Conservation (phyloP, 768 basidiomycete species). For the Cyclocybe aegerita region DNA sequence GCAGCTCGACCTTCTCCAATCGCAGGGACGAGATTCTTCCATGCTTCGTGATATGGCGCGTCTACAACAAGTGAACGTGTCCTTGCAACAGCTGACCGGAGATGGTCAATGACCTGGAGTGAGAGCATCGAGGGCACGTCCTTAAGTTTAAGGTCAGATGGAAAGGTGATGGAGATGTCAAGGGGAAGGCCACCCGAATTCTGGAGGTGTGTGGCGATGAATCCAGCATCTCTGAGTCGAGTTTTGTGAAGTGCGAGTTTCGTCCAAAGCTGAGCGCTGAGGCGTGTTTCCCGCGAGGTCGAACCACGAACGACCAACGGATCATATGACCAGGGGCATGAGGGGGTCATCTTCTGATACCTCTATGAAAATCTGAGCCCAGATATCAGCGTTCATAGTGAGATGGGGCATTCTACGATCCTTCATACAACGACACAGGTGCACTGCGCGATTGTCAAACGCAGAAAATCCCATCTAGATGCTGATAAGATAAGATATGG, state of each 20-base stretch:
- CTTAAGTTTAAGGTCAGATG: slow-evolving; percentile 1
- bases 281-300: background rate
- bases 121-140: background rate
- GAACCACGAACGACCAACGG: background rate
- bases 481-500: too few species aligned
- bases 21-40: background rate
- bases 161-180: slow-evolving; percentile 4
- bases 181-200: slow-evolving; percentile 1
- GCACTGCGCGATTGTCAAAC: too few species aligned
- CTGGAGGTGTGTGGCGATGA: background rate
- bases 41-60: background rate
- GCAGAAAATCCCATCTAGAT: too few species aligned
- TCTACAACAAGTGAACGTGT: background rate
- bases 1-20: slow-evolving; percentile 7
- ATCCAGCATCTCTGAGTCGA: background rate
- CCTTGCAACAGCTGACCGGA: background rate
- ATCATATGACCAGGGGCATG: too few species aligned
- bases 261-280: background rate
- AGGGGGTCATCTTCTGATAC: too few species aligned
- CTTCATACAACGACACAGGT: too few species aligned
- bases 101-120: background rate
- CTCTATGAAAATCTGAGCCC: too few species aligned
- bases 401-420: too few species aligned
- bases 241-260: background rate
- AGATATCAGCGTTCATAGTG: too few species aligned